A percentile compares a stretch with the other conserved stretches of the same genome.
These are phyloP conservation scores for Eremothecium sinecaudum DNA, from an alignment of 1,139 yeast species.

Conservation along the genomic window DNA sequence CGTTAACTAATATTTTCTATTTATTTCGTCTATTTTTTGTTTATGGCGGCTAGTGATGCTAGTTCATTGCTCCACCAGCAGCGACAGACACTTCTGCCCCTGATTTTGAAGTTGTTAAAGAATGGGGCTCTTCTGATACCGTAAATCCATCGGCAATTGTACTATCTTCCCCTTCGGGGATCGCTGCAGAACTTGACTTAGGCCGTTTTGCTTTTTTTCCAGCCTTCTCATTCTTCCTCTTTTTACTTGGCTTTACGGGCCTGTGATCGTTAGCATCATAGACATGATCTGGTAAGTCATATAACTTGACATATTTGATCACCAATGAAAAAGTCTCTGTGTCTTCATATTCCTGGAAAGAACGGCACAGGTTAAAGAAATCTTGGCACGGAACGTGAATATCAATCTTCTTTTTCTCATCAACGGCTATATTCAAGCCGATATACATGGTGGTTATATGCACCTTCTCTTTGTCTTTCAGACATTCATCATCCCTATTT, in stretches of 20 bases:
- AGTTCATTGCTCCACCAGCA: constrained; percentile 5
- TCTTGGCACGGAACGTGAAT: constrained; percentile 89
- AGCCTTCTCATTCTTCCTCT: constrained; percentile 31
- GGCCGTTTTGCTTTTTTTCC: constrained; percentile 28
- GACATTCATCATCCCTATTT: constrained; percentile 28
- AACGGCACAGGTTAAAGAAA: constrained; percentile 68
- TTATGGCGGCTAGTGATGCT: no score
- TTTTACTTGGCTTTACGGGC: constrained; percentile 50
- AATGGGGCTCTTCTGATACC: constrained; percentile 3
- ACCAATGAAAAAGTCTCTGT: constrained; percentile 46
- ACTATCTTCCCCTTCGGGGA: constrained; percentile 1
- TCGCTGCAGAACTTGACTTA: constrained; percentile 4
- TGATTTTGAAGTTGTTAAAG: constrained; percentile 1
- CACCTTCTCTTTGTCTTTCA: constrained; percentile 35
- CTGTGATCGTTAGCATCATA: constrained; percentile 69
- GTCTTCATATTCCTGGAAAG: constrained; percentile 60
- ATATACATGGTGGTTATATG: constrained; percentile 70
- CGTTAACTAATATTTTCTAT: no score
- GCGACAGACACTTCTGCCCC: constrained; percentile 2
- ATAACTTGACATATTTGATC: constrained; percentile 68
- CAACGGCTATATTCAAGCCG: constrained; percentile 63
- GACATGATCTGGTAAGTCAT: constrained; percentile 79
- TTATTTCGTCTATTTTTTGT: no score
- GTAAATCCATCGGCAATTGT: constrained; percentile 4
- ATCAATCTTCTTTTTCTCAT: constrained; percentile 58